Conservation (phyloP, 2,329 filamentous ascomycete genomes). For the Fusarium sulawesiense region DNA sequence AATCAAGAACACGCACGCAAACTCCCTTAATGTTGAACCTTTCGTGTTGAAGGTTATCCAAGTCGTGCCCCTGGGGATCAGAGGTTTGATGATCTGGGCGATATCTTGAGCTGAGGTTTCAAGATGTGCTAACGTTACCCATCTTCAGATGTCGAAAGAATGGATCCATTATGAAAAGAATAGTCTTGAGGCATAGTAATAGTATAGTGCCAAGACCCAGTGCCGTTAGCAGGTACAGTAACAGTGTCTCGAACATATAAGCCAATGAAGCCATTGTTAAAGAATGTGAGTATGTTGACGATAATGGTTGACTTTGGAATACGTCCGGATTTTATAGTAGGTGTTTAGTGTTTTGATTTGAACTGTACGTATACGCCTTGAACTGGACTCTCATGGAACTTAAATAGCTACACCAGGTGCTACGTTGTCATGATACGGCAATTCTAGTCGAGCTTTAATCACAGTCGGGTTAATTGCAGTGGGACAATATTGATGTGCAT, state of each 20-base stretch:
- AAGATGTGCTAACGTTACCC: background rate
- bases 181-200: background rate
- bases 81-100: no score
- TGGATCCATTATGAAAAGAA: background rate
- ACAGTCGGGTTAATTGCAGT: accelerated
- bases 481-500: accelerated
- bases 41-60: no score
- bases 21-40: no score
- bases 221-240: background rate
- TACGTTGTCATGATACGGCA: no score
- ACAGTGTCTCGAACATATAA: background rate
- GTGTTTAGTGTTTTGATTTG: no score
- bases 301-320: background rate
- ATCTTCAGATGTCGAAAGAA: background rate
- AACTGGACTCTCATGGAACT: no score
- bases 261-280: background rate
- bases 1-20: background rate
- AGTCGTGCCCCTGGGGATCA: no score
- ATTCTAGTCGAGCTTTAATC: background rate
- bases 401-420: no score
- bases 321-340: no score
- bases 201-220: background rate
- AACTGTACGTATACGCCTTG: no score
- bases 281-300: accelerated
- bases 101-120: accelerated